These are phyloP conservation scores for Leccinum obscurum DNA, from an alignment of 768 basidiomycete species.

Conservation along the genomic window DNA sequence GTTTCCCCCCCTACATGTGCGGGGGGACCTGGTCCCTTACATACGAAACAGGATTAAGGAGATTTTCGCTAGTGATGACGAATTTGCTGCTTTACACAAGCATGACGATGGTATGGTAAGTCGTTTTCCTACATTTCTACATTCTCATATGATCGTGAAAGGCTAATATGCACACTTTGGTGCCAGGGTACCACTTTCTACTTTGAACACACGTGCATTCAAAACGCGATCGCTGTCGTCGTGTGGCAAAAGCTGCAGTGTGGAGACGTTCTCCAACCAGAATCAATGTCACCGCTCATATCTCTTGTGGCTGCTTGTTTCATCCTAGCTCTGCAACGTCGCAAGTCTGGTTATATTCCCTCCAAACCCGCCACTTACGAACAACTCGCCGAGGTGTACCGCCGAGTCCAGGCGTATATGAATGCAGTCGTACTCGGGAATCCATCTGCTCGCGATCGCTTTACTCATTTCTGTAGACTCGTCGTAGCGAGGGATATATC, in stretches of 20 bases:
- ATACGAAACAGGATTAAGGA: no score
- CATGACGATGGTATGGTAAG: background rate
- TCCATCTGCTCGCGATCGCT: background rate
- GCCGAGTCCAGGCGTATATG: background rate
- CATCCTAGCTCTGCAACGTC: background rate
- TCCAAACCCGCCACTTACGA: background rate
- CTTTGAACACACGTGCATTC: background rate
- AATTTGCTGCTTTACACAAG: no score
- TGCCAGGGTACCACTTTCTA: background rate
- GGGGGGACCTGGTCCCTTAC: no score
- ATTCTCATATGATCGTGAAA: background rate
- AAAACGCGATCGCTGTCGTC: background rate
- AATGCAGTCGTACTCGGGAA: background rate
- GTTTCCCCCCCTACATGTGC: no score
- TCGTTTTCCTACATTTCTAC: background rate
- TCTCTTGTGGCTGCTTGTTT: background rate
- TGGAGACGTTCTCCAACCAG: background rate
- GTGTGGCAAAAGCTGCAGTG: background rate
- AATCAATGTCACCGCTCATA: background rate
- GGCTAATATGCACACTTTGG: background rate
- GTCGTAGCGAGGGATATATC: background rate
- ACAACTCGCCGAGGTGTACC: background rate
- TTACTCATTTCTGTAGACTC: background rate
- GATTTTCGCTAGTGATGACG: no score
- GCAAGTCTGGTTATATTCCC: no score